These are phyloP conservation scores for Rhizophagus clarus DNA, from an alignment of 192 early-diverging fungal species.

Conservation along the genomic window DNA sequence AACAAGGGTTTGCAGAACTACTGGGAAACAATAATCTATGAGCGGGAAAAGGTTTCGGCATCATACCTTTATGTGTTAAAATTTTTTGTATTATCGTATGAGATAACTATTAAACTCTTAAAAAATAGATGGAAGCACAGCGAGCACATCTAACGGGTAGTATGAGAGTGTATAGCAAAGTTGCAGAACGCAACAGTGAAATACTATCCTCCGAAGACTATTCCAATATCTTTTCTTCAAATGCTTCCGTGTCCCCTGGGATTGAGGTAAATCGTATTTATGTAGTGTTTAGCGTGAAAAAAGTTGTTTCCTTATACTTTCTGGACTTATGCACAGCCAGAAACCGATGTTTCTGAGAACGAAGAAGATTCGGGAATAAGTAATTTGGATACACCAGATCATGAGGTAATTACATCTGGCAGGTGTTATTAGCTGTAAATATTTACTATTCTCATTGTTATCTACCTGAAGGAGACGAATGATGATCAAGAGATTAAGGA, in stretches of 20 bases:
- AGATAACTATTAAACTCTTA: constrained; percentile 22
- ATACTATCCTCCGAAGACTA: background rate
- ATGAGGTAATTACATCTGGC: background rate
- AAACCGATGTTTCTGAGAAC: background rate
- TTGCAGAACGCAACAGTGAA: background rate
- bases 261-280: background rate
- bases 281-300: background rate
- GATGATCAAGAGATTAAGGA: too few species aligned
- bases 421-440: background rate
- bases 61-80: background rate
- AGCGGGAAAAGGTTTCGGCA: constrained; percentile 2
- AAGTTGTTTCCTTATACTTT: background rate
- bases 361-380: background rate
- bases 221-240: background rate
- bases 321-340: too few species aligned
- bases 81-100: constrained; percentile 11
- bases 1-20: constrained; percentile 7
- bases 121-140: constrained; percentile 13
- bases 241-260: too few species aligned
- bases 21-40: constrained; percentile 1
- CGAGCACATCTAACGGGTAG: background rate
- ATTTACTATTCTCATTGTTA: too few species aligned
- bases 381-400: background rate
- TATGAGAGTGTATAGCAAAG: background rate
- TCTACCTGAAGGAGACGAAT: too few species aligned